phyloP scores from a whole-genome alignment of 805 yeast genomes.

The Candida silvatica region DNA sequence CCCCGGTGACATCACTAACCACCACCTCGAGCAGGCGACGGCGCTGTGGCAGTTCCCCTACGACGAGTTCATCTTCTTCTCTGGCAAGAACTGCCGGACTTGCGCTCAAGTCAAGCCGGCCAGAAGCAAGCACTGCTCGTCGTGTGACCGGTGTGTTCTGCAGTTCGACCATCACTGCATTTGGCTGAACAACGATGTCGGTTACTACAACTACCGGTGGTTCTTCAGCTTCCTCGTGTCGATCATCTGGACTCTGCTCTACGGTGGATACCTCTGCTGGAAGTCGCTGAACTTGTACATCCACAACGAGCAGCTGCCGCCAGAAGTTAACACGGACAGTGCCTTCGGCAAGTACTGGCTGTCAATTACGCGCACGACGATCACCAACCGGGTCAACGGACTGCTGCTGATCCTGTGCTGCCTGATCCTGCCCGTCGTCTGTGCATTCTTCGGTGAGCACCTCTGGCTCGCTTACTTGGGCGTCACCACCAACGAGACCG shows the following conservation, averaged over 20 bases:
- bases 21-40: conserved; percentile 6
- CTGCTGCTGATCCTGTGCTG: conserved; percentile 31
- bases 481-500: conserved; percentile 47
- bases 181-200: conserved; percentile 49
- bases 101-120: conserved; percentile 68
- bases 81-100: conserved; percentile 29
- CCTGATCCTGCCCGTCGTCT: conserved; percentile 28
- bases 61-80: conserved; percentile 35
- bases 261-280: conserved; percentile 33
- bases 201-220: conserved; percentile 41
- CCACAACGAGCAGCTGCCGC: conserved; percentile 6
- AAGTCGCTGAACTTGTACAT: conserved; percentile 13
- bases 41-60: conserved; percentile 20
- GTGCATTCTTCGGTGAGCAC: conserved; percentile 32
- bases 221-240: conserved; percentile 34
- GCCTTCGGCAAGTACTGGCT: conserved; percentile 14
- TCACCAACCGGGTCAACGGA: conserved; percentile 32
- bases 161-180: conserved; percentile 58
- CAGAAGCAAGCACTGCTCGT: conserved; percentile 66
- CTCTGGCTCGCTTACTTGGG: conserved; percentile 42
- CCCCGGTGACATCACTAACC: conserved; percentile 29
- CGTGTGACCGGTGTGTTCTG: conserved; percentile 56
- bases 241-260: conserved; percentile 26
- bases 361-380: conserved; percentile 21
- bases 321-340: conserved; percentile 11